Percentiles rank a stretch among this genome's conserved stretches.
Conservation (phyloP, 495 filamentous ascomycete species). For the Penicillium canariense region DNA sequence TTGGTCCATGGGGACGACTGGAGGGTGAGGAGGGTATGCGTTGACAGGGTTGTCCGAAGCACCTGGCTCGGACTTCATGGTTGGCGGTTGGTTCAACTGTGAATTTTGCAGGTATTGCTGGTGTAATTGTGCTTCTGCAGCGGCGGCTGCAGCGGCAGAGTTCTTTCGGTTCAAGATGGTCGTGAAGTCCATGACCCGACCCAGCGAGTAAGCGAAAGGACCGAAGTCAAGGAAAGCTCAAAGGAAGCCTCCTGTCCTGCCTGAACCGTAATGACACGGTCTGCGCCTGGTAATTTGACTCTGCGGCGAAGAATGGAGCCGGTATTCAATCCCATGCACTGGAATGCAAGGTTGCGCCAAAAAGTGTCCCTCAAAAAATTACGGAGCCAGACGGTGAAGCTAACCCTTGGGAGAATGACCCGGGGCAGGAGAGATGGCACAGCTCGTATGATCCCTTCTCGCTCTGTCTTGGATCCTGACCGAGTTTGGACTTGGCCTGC, state of each 20-base stretch:
- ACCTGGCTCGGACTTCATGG: constrained; percentile 64
- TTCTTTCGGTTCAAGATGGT: constrained; percentile 66
- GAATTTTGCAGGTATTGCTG: constrained; percentile 55
- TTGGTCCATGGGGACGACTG: constrained; percentile 45
- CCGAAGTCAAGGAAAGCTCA: constrained; percentile 37
- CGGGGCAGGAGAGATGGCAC: background rate
- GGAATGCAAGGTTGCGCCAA: constrained; percentile 18
- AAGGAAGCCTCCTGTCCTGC: constrained; percentile 18
- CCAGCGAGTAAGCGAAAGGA: constrained; percentile 31
- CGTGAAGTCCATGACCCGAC: constrained; percentile 66
- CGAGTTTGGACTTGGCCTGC: background rate
- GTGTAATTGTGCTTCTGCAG: constrained; percentile 50
- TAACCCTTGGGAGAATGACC: background rate
- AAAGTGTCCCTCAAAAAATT: background rate
- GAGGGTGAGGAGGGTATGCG: constrained; percentile 54
- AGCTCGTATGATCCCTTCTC: background rate
- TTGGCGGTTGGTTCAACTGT: constrained; percentile 46
- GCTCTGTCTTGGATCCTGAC: background rate
- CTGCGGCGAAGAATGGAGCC: constrained; percentile 5
- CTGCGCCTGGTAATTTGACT: constrained; percentile 1
- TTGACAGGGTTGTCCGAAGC: constrained; percentile 62
- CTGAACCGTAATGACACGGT: constrained; percentile 4
- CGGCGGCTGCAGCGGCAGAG: constrained; percentile 48
- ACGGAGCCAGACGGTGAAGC: background rate
- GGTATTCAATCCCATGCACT: constrained; percentile 16